These are phyloP conservation scores for Rhododendron molle DNA, from an alignment of 148 eudicot species.

Conservation along the genomic window DNA sequence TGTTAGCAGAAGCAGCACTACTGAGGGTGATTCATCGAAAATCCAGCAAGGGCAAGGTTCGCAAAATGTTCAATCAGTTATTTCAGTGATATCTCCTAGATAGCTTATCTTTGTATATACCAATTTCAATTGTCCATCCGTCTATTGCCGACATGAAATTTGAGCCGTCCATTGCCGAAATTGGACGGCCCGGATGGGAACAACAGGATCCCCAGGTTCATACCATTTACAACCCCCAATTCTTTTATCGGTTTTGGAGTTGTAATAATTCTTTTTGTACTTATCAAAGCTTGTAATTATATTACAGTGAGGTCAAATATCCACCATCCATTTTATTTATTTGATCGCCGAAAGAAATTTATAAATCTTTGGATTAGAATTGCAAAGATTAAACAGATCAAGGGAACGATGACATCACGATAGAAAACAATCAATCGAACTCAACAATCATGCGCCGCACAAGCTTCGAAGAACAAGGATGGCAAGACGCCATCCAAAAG, in stretches of 20 bases:
- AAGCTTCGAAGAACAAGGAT: too few species aligned
- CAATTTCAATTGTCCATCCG: too few species aligned
- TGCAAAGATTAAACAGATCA: too few species aligned
- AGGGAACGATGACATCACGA: too few species aligned
- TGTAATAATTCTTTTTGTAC: neutral
- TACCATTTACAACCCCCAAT: neutral
- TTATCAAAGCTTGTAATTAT: neutral
- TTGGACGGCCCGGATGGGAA: too few species aligned
- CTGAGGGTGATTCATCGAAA: neutral
- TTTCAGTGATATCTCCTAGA: neutral
- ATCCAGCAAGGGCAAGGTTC: neutral
- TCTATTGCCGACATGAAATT: too few species aligned
- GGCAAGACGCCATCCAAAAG: too few species aligned
- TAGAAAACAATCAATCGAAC: too few species aligned
- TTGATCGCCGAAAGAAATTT: too few species aligned
- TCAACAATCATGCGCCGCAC: too few species aligned
- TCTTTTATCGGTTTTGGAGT: neutral
- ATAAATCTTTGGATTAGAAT: too few species aligned
- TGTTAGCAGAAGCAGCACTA: neutral
- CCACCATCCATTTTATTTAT: neutral
- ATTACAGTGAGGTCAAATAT: neutral
- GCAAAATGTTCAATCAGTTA: neutral
- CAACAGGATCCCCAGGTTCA: neutral
- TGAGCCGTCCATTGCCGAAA: too few species aligned
- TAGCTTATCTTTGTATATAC: neutral